Evolutionary conservation across 2,329 filamentous ascomycete genomes (phyloP).

Genomic region (Plenodomus biglobosus): DNA sequence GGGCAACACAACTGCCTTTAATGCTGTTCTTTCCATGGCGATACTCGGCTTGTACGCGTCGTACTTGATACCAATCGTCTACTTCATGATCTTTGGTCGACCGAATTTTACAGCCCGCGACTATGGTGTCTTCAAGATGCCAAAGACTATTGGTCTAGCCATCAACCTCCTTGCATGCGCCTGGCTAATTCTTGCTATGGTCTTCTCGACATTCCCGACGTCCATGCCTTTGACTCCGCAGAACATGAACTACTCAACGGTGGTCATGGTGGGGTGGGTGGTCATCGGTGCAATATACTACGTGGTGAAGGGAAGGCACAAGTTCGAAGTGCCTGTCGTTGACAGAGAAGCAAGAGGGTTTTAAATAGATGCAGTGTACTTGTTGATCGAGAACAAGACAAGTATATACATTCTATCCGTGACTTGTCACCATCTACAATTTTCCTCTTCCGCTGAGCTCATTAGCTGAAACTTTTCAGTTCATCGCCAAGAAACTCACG

Average conservation of each 20-base stretch:
- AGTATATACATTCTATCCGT: background rate
- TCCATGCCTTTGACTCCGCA: constrained; percentile 45
- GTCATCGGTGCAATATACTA: constrained; percentile 44
- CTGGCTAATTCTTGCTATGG: constrained; percentile 50
- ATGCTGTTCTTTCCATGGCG: constrained; percentile 47
- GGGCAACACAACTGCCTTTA: constrained; percentile 49
- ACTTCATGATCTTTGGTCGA: constrained; percentile 45
- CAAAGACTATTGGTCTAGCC: constrained; percentile 33
- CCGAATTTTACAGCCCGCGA: constrained; percentile 13
- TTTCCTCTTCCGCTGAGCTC: background rate
- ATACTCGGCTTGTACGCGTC: constrained; percentile 51
- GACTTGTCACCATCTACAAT: background rate
- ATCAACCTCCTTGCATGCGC: constrained; percentile 48
- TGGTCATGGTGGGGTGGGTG: constrained; percentile 49
- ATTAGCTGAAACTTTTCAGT: constrained; percentile 6
- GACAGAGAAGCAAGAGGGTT: constrained; percentile 14
- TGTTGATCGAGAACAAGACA: background rate
- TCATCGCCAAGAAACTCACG: constrained; percentile 13
- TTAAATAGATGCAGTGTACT: constrained; percentile 3
- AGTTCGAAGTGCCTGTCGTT: constrained; percentile 30
- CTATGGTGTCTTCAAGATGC: constrained; percentile 31
- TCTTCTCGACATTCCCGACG: constrained; percentile 52
- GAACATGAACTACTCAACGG: constrained; percentile 53
- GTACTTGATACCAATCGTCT: constrained; percentile 47
- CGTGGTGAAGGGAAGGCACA: constrained; percentile 21